phyloP scores from a whole-genome alignment of 2,329 filamentous ascomycete species.

The Penicillium concentricum region DNA sequence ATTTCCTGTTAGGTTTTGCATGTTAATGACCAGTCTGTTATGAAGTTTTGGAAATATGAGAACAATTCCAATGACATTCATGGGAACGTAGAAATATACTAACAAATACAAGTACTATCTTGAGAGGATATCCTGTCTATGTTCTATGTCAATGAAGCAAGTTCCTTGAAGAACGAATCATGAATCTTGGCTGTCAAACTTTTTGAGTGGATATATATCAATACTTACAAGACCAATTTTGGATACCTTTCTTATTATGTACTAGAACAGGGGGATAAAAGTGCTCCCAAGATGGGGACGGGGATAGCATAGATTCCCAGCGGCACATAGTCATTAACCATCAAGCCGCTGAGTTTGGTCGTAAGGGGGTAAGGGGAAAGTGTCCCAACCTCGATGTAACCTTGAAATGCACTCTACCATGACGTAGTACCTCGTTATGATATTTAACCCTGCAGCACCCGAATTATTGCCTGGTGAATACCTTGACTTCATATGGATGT shows the following conservation, averaged over 20 bases:
- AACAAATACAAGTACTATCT: neutral
- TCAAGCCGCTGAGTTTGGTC: too few relatives aligned
- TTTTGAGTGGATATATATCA: neutral
- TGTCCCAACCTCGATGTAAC: too few relatives aligned
- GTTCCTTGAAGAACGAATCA: neutral
- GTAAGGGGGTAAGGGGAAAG: too few relatives aligned
- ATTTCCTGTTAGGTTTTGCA: conserved; percentile 15
- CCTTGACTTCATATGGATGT: neutral
- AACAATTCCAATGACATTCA: neutral
- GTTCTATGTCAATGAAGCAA: neutral
- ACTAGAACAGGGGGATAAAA: too few relatives aligned
- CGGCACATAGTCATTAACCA: too few relatives aligned
- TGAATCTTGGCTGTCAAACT: neutral
- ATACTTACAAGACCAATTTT: too few relatives aligned
- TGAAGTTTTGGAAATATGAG: conserved; percentile 4
- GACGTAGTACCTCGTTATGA: neutral
- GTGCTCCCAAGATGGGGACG: neutral
- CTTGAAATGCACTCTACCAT: too few relatives aligned
- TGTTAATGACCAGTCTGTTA: conserved; percentile 10
- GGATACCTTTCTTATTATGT: too few relatives aligned
- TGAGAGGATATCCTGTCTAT: neutral
- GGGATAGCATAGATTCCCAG: neutral
- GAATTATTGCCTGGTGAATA: too few relatives aligned
- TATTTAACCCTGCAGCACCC: too few relatives aligned
- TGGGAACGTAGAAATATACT: too few relatives aligned